phyloP scores from a whole-genome alignment of 202 grass and related monocot genomes.

The Panicum virgatum region DNA sequence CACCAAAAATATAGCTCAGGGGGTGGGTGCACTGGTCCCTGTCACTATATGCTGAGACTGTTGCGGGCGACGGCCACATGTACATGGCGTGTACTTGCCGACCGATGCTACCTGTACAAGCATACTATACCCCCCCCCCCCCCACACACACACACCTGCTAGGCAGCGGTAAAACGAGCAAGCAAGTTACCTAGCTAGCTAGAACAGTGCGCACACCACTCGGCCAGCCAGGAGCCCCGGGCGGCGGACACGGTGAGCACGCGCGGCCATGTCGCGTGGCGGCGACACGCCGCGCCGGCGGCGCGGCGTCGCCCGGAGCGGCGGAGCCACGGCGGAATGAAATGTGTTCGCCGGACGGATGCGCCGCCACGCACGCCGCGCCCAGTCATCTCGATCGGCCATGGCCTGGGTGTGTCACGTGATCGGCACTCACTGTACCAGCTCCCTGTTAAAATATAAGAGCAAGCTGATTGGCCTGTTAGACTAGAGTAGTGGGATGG shows the following conservation, averaged over 20 bases:
- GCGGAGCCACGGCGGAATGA: too few relatives aligned
- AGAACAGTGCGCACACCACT: not conserved
- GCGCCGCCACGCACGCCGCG: not conserved
- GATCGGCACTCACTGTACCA: not conserved
- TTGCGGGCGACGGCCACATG: not conserved
- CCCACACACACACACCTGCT: not conserved
- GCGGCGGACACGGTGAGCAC: not conserved
- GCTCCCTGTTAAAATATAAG: not conserved
- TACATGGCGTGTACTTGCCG: not conserved
- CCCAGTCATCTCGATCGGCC: not conserved
- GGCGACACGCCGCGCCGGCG: not conserved
- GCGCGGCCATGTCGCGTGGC: not conserved
- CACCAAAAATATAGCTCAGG: not conserved
- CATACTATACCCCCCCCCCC: too few relatives aligned
- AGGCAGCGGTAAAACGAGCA: not conserved
- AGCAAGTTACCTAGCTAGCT: not conserved
- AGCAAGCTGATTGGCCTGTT: not conserved
- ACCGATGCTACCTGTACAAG: not conserved
- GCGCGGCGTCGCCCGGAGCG: not conserved
- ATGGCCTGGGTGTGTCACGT: not conserved
- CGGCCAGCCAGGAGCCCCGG: not conserved
- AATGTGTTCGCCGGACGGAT: conserved; percentile 12
- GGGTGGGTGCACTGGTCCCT: not conserved
- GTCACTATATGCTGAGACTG: conserved; percentile 8
- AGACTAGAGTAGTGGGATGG: too few relatives aligned